Evolutionary conservation across 2,329 filamentous ascomycete genomes (phyloP), one percentile per base, ranked within the genome.

Genomic region (Aspergillus novoparasiticus): DNA sequence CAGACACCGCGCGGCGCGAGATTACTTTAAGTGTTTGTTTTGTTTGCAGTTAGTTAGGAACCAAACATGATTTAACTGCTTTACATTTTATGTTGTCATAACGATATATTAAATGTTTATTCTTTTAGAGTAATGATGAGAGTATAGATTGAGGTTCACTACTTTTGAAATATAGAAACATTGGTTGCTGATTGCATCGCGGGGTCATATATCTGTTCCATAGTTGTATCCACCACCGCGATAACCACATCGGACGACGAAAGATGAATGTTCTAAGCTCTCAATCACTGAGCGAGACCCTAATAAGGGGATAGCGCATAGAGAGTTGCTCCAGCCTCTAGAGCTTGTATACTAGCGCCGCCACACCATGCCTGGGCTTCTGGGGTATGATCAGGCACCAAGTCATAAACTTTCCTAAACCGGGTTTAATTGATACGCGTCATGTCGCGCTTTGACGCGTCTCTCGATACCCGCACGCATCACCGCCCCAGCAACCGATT

Each of bases 391-490:
- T 39, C 51, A 55, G 51, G 51, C 51, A 36, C 23, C 46, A 48
- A 61, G 56, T 30, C 28, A 16, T 55, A 41, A 8, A 51, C 21
- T 67, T 68, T 70, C 75, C 73, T 34, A 61, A 73, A 68, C 53
- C 39, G 68, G 72, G 62, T 59, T 76, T 73, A 79, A 79, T 78
- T 77, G 74, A 69, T 72, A 26, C 68, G 69, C 66, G 66, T 67
- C 41, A 39, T 41, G 46, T 59, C 68, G 59, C 62, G 64, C 21
- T 41, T 53, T 32, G 53, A 68, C 68, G 69, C 68, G 68, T 68
- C 50, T 26, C 53, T 23, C n/a, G 9, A 23, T 46, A 46, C n/a
- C 21, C 45, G 21, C 61, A 60, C 64, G 65, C 50, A 61, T 48
- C 48, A 59, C 59, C 39, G 54, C 57, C 54, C 9, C 14, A 28